Evolutionary conservation across 2,329 filamentous ascomycete genomes (phyloP), one percentile per base, ranked within the genome.

Genomic region (Rutstroemia sydowiana): DNA sequence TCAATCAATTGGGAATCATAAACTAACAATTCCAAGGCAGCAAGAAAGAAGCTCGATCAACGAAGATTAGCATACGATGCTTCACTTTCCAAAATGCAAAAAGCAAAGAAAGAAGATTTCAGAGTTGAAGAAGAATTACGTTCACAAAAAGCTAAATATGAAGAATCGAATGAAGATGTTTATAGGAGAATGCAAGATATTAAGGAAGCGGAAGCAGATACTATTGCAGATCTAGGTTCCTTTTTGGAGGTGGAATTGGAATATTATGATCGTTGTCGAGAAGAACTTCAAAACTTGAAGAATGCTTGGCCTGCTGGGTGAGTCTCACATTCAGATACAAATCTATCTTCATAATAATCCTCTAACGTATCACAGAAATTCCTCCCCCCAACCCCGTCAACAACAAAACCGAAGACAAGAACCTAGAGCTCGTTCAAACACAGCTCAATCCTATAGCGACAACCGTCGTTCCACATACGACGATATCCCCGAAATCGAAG

Each of bases 111-210:
- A 63, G 92, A 97, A 64, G 92, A 97, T 67, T 95, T 93, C 72
- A 79, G 89, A 56, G 78, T 93, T 51, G 93, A 97, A 69, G 92
- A 97, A 66, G 92, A 97, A 69, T 79, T 95, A 49, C 86, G 92
- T 51, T 79, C 83, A 26, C 88, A 93, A 68, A 95, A 95, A 69
- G 87, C 88, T 62, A 97, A 97, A 71, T 97, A 95, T 65, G 93
- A 97, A 66, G 93, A 97, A 72, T 85, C 88, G 14, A 93, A 81
- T 65, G 92, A 97, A 65, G 92, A 97, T 63, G 91, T 97, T 50
- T 79, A 85, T 61, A 82, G 92, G 54, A 81, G 92, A 51, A 97
- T 97, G 93, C 82, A 95, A 70, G 92, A 97, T 65, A 95, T 97
- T 71, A 92, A 93, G 72, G 91, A 96, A 63, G 81, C 88, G 20